These are phyloP conservation scores for Calonectria honghensis DNA, from an alignment of 2,329 filamentous ascomycete genomes.

Conservation along the genomic window DNA sequence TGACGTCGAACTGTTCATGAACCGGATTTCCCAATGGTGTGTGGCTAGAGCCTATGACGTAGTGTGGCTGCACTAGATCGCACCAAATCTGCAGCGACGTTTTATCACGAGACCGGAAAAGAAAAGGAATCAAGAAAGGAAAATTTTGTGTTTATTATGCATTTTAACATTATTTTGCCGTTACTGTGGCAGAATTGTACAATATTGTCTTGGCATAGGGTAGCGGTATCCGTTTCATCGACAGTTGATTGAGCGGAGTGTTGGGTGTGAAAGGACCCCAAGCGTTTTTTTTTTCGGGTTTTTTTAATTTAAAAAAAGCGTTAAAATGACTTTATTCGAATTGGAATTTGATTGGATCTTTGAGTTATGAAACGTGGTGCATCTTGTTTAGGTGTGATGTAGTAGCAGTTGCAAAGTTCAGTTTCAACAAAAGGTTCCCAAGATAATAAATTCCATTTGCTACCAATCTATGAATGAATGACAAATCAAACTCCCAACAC, in stretches of 20 bases:
- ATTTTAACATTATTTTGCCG: too few relatives aligned
- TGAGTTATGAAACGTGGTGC: too few relatives aligned
- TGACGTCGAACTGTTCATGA: slow-evolving; percentile 29
- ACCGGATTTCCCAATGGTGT: slow-evolving; percentile 12
- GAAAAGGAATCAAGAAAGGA: not conserved
- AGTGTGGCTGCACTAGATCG: not conserved
- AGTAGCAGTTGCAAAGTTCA: too few relatives aligned
- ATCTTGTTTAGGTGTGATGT: too few relatives aligned
- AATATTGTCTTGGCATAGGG: not conserved
- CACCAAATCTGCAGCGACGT: not conserved
- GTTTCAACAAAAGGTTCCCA: not conserved
- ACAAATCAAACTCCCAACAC: not conserved
- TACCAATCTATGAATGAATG: not conserved
- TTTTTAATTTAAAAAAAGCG: too few relatives aligned
- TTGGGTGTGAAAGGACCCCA: too few relatives aligned
- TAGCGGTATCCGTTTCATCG: not conserved
- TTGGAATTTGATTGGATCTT: not conserved
- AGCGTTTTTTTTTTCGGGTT: not conserved
- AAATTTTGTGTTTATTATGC: too few relatives aligned
- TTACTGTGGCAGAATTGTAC: too few relatives aligned
- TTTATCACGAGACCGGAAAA: not conserved
- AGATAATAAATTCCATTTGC: not conserved
- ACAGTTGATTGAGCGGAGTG: too few relatives aligned
- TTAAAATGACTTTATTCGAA: too few relatives aligned
- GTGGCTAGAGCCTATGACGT: slow-evolving; percentile 19